Percentiles rank a stretch among this genome's conserved stretches.
phyloP scores from a whole-genome alignment of 768 basidiomycete species.

The Thelephora aurantiotincta region DNA sequence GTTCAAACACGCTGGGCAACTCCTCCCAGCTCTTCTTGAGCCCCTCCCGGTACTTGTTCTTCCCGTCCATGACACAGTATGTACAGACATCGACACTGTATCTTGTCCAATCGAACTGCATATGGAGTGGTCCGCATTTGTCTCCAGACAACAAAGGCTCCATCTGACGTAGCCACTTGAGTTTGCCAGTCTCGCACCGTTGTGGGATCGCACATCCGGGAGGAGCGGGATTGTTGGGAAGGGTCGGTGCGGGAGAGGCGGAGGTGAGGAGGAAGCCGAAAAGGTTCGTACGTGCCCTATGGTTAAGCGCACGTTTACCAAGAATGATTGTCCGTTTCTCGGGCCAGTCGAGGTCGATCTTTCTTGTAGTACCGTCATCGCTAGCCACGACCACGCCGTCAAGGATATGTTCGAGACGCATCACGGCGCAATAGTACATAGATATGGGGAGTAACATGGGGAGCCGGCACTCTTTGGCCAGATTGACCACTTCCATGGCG shows the following conservation, averaged over 20 bases:
- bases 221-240: background rate
- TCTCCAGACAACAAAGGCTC: background rate
- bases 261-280: background rate
- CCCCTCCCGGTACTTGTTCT: background rate
- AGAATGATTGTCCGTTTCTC: background rate
- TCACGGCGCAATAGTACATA: background rate
- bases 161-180: background rate
- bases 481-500: background rate
- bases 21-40: background rate
- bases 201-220: background rate
- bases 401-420: background rate
- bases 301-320: background rate
- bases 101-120: background rate
- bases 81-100: background rate
- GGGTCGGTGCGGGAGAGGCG: background rate
- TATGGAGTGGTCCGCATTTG: background rate
- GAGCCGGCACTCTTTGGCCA: background rate
- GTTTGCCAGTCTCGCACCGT: background rate
- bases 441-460: background rate
- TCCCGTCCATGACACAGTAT: background rate
- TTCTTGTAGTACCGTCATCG: background rate
- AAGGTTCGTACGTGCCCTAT: background rate
- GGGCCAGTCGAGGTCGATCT: background rate
- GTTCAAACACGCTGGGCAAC: background rate
- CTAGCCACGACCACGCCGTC: background rate